Percentiles rank a stretch among this genome's conserved stretches.
Evolutionary conservation across 805 yeast genomes (phyloP).

Genomic region (Candida suzukii): DNA sequence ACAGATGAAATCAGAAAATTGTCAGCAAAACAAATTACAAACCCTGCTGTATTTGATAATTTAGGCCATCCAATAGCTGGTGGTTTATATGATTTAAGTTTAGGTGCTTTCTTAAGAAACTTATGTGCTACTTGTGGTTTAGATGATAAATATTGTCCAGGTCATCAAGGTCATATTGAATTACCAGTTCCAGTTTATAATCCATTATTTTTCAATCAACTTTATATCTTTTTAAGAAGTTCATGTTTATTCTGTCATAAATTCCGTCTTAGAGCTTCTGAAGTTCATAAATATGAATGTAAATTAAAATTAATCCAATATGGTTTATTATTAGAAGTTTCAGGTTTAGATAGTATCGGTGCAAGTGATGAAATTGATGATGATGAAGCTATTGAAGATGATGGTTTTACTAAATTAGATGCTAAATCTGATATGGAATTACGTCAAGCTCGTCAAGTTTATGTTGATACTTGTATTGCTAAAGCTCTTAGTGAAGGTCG

Average conservation of each 20-base stretch:
- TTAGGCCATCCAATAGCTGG: conserved; percentile 93
- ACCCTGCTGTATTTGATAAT: conserved; percentile 93
- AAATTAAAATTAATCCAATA: conserved; percentile 78
- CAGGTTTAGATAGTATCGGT: conserved; percentile 61
- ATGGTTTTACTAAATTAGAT: conserved; percentile 22
- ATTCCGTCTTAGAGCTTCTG: conserved; percentile 63
- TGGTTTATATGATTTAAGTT: conserved; percentile 90
- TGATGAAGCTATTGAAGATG: conserved; percentile 43
- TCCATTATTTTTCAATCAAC: conserved; percentile 88
- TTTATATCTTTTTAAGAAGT: conserved; percentile 77
- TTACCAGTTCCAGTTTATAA: conserved; percentile 93
- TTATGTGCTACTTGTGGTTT: conserved; percentile 94
- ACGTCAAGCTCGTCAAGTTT: conserved; percentile 55
- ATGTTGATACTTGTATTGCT: conserved; percentile 63
- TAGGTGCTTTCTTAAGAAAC: conserved; percentile 89
- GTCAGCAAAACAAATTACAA: conserved; percentile 92
- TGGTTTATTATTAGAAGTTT: conserved; percentile 77
- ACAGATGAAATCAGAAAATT: conserved; percentile 76
- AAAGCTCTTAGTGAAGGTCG: conserved; percentile 73
- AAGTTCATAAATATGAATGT: conserved; percentile 71
- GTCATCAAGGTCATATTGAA: conserved; percentile 97
- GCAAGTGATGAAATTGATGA: conserved; percentile 30
- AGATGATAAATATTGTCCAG: conserved; percentile 92
- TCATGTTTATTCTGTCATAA: conserved; percentile 87
- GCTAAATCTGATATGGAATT: conserved; percentile 31